These are phyloP conservation scores for Lupinus albus DNA, from an alignment of 306 rosid species.

Conservation along the genomic window DNA sequence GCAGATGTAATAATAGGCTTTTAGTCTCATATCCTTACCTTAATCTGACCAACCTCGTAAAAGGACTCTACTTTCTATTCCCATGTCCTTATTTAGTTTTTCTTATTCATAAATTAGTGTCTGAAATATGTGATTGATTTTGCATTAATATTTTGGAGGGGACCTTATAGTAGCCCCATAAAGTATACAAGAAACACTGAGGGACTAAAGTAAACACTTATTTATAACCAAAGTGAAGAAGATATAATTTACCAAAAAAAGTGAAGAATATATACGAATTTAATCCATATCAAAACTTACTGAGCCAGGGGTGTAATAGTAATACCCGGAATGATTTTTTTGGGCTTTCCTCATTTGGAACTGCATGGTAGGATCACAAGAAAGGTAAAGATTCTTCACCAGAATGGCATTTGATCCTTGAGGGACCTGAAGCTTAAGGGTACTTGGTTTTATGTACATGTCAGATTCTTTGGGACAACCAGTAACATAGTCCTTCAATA, in stretches of 20 bases:
- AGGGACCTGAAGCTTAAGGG: slow-evolving; percentile 25
- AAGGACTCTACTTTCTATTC: background rate
- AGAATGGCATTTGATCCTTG: slow-evolving; percentile 30
- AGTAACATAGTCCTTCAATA: slow-evolving; percentile 31
- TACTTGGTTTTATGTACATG: slow-evolving; percentile 10
- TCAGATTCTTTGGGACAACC: slow-evolving; percentile 42
- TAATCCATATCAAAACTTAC: background rate
- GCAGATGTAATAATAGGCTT: background rate
- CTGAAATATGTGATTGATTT: too few relatives aligned
- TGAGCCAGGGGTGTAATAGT: slow-evolving; percentile 22
- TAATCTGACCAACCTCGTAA: background rate
- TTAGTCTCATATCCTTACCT: background rate
- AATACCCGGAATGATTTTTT: background rate
- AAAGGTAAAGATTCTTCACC: slow-evolving; percentile 32
- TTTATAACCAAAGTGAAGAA: too few relatives aligned
- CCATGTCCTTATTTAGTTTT: too few relatives aligned
- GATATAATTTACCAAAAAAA: too few relatives aligned
- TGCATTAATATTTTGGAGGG: too few relatives aligned
- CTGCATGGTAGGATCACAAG: slow-evolving; percentile 44
- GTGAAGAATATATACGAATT: too few relatives aligned
- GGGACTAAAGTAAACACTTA: too few relatives aligned
- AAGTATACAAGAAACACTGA: too few relatives aligned
- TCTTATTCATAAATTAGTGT: background rate
- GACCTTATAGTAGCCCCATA: too few relatives aligned
- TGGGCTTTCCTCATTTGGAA: slow-evolving; percentile 31